A percentile compares a stretch with the other conserved stretches of the same genome.
phyloP scores from a whole-genome alignment of 257 asterid genomes.

The Coffea canephora region DNA sequence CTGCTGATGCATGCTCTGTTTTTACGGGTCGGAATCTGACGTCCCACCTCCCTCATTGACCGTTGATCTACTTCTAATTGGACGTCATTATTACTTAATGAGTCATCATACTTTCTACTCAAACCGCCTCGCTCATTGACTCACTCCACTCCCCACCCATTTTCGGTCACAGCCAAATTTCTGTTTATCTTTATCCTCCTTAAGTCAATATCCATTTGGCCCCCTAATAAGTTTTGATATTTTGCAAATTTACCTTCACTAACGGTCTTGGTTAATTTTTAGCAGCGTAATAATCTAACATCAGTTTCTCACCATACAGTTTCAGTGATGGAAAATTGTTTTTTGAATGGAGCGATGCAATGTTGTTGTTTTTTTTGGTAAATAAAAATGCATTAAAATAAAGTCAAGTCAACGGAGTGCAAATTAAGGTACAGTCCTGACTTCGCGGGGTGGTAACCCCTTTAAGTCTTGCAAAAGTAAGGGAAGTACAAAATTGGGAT shows the following conservation, averaged over 20 bases:
- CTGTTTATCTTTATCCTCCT: too few relatives aligned
- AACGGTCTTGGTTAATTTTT: neutral
- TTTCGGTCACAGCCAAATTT: neutral
- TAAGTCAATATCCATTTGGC: neutral
- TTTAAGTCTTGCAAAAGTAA: too few relatives aligned
- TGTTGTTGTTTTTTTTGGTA: too few relatives aligned
- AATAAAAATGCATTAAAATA: too few relatives aligned
- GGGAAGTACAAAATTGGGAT: too few relatives aligned
- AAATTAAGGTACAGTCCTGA: too few relatives aligned
- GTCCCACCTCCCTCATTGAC: conserved; percentile 12
- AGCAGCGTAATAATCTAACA: too few relatives aligned
- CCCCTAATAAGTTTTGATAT: neutral
- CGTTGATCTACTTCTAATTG: conserved; percentile 7
- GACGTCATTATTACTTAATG: neutral
- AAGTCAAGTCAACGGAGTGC: too few relatives aligned
- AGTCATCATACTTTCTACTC: neutral
- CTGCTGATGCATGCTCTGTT: neutral
- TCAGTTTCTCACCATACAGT: too few relatives aligned
- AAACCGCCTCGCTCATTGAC: neutral
- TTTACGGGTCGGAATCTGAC: conserved; percentile 1
- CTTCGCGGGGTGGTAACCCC: too few relatives aligned
- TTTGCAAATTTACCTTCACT: neutral
- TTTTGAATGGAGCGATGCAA: too few relatives aligned
- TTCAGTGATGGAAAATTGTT: too few relatives aligned
- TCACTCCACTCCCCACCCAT: neutral